Evolutionary conservation across 2,329 filamentous ascomycete genomes (phyloP), one percentile per base, ranked within the genome.

Genomic region (Immersiporthe knoxdaviesiana): DNA sequence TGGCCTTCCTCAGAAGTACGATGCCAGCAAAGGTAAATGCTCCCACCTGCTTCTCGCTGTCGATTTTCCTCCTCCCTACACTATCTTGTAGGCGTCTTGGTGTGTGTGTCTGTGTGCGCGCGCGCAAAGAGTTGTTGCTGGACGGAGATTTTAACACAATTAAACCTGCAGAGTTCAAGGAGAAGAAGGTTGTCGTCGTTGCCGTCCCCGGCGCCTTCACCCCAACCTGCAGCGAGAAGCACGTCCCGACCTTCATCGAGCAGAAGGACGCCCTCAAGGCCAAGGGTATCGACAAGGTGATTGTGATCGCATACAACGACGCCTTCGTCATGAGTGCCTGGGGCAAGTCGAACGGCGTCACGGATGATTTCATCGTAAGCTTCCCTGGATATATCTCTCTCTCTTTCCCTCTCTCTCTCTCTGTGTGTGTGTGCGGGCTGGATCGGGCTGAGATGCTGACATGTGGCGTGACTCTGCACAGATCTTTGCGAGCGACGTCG

Each of bases 251-350:
- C 72, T 97, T 93, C 86, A 87, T 95, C 75, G 81, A 87, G 80
- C 90, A 92, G 79, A 82, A 90, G 74, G 83, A 87, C 66, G 84
- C 90, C 77, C 85, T 97, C 80, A 90, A 90, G 83, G 83, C 83
- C 78, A 95, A 95, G 86, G 93, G 92, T 75, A 91, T 97, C 74
- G 93, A 97, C 81, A 81, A 91, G 72, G 88, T 97, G 76, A 87
- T 93, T 74, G 88, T 96, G 77, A 90, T 97, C 77, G 92, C 93
- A 70, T 91, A 84, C 84, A 97, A 97, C 82, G 94, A 97, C 81
- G 84, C 90, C 73, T 97, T 86, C 78, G 93, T 97, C 80, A 95
- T 95, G 92, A 90, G 89, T 75, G 93, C 92, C 67, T 96, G 92
- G 92, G 91, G 89, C 82, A 97, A 97, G 87, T 93, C 93, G 77